phyloP scores from a whole-genome alignment of 371 early-diverging fungal species.

The Circinella umbellata region DNA sequence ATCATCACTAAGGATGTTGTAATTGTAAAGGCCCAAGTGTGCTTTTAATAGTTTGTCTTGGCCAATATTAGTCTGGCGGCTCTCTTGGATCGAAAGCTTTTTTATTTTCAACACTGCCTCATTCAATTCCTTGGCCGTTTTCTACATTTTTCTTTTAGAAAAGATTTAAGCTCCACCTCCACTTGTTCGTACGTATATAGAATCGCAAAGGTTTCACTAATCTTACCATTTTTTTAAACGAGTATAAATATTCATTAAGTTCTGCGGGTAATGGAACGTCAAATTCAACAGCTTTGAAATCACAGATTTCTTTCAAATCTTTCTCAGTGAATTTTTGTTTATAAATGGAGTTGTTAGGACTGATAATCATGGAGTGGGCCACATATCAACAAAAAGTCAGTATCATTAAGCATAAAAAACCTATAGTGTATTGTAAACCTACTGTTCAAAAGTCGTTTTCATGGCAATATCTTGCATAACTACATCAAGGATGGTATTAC shows the following conservation, averaged over 20 bases:
- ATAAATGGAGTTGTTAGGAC: neutral
- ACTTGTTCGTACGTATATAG: neutral
- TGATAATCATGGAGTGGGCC: no score
- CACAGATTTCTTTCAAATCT: neutral
- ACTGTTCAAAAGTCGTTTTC: no score
- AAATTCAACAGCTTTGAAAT: neutral
- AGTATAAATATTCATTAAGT: neutral
- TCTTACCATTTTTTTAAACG: neutral
- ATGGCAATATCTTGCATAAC: no score
- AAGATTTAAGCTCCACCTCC: neutral
- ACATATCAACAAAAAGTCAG: no score
- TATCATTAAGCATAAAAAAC: no score
- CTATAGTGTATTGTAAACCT: no score
- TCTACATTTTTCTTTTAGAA: neutral
- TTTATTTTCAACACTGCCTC: neutral
- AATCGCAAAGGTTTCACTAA: constrained; percentile 10
- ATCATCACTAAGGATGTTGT: neutral
- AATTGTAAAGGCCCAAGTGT: neutral
- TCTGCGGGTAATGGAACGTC: neutral
- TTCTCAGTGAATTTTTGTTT: neutral
- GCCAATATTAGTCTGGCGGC: no score
- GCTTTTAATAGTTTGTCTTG: no score
- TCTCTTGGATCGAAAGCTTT: neutral
- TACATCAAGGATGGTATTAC: no score
- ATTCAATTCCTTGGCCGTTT: neutral